Base-by-base conservation (phyloP, 2,329 filamentous ascomycete genomes). In the Beauveria australis region DNA sequence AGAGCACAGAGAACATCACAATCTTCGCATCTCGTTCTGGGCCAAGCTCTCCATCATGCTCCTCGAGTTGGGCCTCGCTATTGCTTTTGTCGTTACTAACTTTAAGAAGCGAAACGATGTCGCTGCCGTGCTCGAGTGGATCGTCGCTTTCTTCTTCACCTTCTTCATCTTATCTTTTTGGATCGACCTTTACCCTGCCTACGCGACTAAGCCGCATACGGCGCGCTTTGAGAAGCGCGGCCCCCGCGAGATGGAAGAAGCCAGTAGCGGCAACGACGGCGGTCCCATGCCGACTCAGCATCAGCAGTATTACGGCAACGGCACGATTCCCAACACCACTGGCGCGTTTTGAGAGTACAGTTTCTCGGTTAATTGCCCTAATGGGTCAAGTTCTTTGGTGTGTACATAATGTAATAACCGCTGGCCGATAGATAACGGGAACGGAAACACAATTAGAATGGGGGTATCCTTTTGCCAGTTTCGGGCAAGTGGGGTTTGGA, bases 101-200 rank as follows among this genome's bases (percentile, higher is more conserved):
- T 78, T 75, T 44, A 74, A 71, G 3, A 62, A 75, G 9, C 68
- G 78, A 26, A 81, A 80, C 67, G 88, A 94, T 72, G 74, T 77
- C 1, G 91, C 87, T 44, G 94, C 92, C 6, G 76, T 95, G 57
- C 73, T 97, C 37, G 93, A 97, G 76, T 87, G 84, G 84, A 71
- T 84, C 63, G 85, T 97, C 65, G 84, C 91, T 37, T 86, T 96
- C 69, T 80, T 96, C 70, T 97, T 92, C 76, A 90, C 89, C 58
- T 88, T 92, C 70, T 97, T 96, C 76, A 81, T 95, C 63, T 82
- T 93, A 64, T 91, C 88, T 63, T 97, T 96, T 78, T 82, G 88
- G 69, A 81, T 97, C 71, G 93, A 99, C 75, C 84, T 99, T 54
- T 81, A 89, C 64, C 94, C 94, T 0, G 90, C 91, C 12, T 78